Evolutionary conservation across 768 basidiomycete species (phyloP).

Genomic region (Agaricus sinodeliciosus): DNA sequence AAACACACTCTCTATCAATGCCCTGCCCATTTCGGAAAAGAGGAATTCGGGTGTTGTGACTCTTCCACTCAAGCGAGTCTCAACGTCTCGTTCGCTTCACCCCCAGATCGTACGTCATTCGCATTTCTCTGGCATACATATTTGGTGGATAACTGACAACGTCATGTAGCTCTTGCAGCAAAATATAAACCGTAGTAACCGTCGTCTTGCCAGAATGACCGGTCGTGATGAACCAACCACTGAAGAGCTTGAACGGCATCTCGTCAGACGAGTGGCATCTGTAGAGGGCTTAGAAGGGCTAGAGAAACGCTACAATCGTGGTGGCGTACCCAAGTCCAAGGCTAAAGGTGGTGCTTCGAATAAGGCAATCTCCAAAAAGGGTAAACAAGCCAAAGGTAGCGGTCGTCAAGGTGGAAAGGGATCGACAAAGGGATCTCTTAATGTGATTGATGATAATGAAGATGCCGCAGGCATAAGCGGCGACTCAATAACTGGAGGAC

Average conservation of each 20-base stretch:
- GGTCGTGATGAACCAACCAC: slow-evolving; percentile 33
- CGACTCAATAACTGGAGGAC: neutral
- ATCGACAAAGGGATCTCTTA: neutral
- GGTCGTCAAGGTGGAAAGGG: neutral
- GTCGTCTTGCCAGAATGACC: slow-evolving; percentile 52
- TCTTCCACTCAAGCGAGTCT: slow-evolving; percentile 36
- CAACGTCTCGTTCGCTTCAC: slow-evolving; percentile 18
- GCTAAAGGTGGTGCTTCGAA: slow-evolving; percentile 6
- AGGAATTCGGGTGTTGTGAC: slow-evolving; percentile 27
- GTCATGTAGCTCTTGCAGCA: slow-evolving; percentile 47
- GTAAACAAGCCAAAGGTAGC: slow-evolving; percentile 1
- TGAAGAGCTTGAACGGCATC: slow-evolving; percentile 27
- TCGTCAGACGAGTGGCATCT: slow-evolving; percentile 34
- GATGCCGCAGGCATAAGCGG: neutral
- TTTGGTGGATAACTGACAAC: slow-evolving; percentile 1
- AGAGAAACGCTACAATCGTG: slow-evolving; percentile 22
- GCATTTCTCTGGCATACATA: neutral
- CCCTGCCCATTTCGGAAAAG: slow-evolving; percentile 31
- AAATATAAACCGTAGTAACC: slow-evolving; percentile 47
- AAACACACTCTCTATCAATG: slow-evolving; percentile 28
- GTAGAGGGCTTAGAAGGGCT: slow-evolving; percentile 24
- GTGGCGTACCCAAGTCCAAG: slow-evolving; percentile 16
- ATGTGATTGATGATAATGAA: neutral
- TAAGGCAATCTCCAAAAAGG: slow-evolving; percentile 21
- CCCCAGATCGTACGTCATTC: slow-evolving; percentile 30